A percentile compares a stretch with the other conserved stretches of the same genome.
phyloP scores from a whole-genome alignment of 73 alveolate genomes.

The Tetrahymena malaccensis region DNA sequence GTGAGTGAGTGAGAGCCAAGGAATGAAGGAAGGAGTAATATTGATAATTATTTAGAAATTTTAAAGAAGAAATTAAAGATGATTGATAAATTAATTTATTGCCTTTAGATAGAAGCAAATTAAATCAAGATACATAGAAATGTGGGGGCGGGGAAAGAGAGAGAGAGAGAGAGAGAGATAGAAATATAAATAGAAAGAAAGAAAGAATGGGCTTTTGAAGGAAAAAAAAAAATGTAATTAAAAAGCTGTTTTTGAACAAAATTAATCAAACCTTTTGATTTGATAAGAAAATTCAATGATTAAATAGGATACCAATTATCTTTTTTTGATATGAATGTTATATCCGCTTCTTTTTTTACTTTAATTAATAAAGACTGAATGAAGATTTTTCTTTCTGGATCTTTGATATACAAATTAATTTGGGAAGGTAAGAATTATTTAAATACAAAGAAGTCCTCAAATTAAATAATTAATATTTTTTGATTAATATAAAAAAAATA shows the following conservation, averaged over 20 bases:
- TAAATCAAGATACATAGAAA: too few relatives aligned
- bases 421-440: background rate
- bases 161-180: background rate
- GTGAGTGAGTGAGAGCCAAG: background rate
- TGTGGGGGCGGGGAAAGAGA: background rate
- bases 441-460: background rate
- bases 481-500: background rate
- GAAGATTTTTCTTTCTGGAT: background rate
- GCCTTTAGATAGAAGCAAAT: too few relatives aligned
- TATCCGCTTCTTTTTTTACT: background rate
- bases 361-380: background rate
- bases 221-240: background rate
- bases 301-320: background rate
- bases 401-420: background rate
- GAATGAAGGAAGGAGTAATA: background rate
- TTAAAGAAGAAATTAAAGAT: background rate
- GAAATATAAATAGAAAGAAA: background rate
- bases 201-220: background rate
- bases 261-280: background rate
- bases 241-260: background rate
- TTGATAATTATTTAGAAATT: background rate
- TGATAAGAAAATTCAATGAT: background rate
- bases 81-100: background rate
- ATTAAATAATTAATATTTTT: background rate
- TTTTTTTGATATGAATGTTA: background rate